Percentiles rank a stretch among this genome's conserved stretches.
Conservation (phyloP, 1,284 basidiomycete genomes). For the Ceratobasidium papillatum region DNA sequence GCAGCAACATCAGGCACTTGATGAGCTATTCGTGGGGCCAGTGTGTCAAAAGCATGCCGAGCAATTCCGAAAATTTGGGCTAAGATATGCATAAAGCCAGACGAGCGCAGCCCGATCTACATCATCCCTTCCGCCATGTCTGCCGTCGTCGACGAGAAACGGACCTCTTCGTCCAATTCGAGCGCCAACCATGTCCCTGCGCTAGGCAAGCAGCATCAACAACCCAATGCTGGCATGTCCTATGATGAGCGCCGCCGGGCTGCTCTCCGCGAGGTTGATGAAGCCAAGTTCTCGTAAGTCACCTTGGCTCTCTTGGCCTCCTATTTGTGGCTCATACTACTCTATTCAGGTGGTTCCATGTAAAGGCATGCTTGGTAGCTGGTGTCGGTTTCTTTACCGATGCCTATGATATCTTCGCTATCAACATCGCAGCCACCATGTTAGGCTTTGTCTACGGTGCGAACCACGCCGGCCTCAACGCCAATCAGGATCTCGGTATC, state of each 20-base stretch:
- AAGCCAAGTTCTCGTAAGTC: conserved; percentile 71
- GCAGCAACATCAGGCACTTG: conserved; percentile 9
- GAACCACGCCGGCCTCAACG: conserved; percentile 54
- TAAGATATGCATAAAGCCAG: conserved; percentile 3
- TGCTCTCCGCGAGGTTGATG: conserved; percentile 78
- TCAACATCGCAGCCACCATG: conserved; percentile 80
- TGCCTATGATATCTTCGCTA: conserved; percentile 49
- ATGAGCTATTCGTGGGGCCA: not conserved
- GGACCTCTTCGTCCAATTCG: conserved; percentile 16
- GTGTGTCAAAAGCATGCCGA: conserved; percentile 5
- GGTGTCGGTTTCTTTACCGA: conserved; percentile 84
- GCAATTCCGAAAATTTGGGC: conserved; percentile 32
- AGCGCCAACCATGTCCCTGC: conserved; percentile 12
- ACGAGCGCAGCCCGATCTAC: not conserved
- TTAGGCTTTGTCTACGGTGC: conserved; percentile 68
- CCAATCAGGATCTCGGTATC: conserved; percentile 71
- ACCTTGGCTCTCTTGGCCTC: not conserved
- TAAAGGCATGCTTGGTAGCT: conserved; percentile 72
- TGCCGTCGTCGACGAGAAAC: conserved; percentile 29
- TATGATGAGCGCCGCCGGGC: conserved; percentile 64
- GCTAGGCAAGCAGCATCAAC: not conserved
- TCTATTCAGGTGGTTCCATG: conserved; percentile 59
- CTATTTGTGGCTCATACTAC: not conserved
- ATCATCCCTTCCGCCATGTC: conserved; percentile 14
- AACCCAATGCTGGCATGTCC: conserved; percentile 31